Evolutionary conservation across 2,329 filamentous ascomycete species (phyloP).

Genomic region (Pezicula carpinea): DNA sequence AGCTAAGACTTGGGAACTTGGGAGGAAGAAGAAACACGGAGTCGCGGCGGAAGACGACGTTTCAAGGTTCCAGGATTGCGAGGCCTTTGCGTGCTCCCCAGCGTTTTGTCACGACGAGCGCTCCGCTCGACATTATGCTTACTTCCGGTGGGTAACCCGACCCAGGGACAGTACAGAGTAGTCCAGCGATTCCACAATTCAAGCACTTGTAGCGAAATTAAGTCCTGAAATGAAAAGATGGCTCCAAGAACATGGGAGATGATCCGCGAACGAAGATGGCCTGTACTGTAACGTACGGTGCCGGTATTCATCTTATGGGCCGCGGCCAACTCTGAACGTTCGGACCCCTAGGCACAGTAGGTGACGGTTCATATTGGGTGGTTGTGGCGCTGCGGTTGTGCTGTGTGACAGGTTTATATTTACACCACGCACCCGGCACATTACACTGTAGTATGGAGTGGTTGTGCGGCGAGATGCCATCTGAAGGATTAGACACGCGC

Average conservation of each 20-base stretch:
- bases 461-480: not conserved
- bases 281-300: too few species aligned
- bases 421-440: too few species aligned
- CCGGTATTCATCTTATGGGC: too few species aligned
- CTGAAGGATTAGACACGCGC: conserved; percentile 1
- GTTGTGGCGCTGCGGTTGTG: too few species aligned
- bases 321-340: not conserved
- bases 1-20: not conserved
- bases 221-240: too few species aligned
- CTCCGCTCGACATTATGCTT: conserved; percentile 1
- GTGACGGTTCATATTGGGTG: too few species aligned
- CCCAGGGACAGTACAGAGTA: too few species aligned
- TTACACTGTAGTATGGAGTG: not conserved
- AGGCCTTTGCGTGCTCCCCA: conserved; percentile 11
- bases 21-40: conserved; percentile 14
- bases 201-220: not conserved
- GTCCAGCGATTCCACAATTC: not conserved
- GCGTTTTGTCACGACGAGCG: conserved; percentile 11
- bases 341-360: not conserved
- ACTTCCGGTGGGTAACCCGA: not conserved
- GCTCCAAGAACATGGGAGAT: too few species aligned
- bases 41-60: conserved; percentile 13
- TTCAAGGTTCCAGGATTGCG: conserved; percentile 18
- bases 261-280: too few species aligned
- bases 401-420: too few species aligned